Evolutionary conservation across 1,284 basidiomycete species (phyloP), one percentile per base, ranked within the genome.

Genomic region (Spongispora temasekensis): DNA sequence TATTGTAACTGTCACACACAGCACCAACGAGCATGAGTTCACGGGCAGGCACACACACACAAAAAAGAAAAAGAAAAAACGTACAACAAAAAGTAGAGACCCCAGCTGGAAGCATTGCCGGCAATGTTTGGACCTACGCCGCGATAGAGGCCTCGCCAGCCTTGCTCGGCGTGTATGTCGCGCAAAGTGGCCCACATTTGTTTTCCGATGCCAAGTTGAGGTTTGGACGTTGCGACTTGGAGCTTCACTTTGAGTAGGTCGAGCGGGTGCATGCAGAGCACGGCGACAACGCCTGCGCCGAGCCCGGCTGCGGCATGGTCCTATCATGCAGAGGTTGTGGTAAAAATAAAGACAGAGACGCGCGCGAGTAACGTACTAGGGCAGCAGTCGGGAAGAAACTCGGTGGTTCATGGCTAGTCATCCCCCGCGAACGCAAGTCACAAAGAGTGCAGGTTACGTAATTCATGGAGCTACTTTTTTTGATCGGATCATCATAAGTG

Each of bases 51-150:
- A n/a, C n/a, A n/a, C n/a, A n/a, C n/a, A n/a, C n/a, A n/a, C n/a
- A n/a, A n/a, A n/a, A n/a, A n/a, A n/a, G n/a, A n/a, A n/a, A n/a
- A n/a, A n/a, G n/a, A n/a, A n/a, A n/a, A n/a, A n/a, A n/a, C 69
- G 77, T 73, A 97, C 97, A 97, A 97, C 63, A 98, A 83, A 77
- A 99, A 99, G 77, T 99, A 99, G 32, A 98, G 78, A 0, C 97
- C 97, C 97, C 97, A 99, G 68, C 93, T 96, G 7, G 91, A 88
- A n/a, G 96, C 95, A 68, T 98, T 98, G 21, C 97, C 97, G 0
- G 94, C 93, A 50, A 98, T 85, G 72, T 99, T 99, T 2, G 96
- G 89, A 3, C 88, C 85, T 30, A 99, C 79, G 13, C 97, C 97
- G 61, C 97, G 85, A 76, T 98, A 98, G 55, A 99, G 80, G 0